These are phyloP conservation scores for Macrophomina phaseolina DNA, from an alignment of 2,329 filamentous ascomycete genomes.

Conservation along the genomic window DNA sequence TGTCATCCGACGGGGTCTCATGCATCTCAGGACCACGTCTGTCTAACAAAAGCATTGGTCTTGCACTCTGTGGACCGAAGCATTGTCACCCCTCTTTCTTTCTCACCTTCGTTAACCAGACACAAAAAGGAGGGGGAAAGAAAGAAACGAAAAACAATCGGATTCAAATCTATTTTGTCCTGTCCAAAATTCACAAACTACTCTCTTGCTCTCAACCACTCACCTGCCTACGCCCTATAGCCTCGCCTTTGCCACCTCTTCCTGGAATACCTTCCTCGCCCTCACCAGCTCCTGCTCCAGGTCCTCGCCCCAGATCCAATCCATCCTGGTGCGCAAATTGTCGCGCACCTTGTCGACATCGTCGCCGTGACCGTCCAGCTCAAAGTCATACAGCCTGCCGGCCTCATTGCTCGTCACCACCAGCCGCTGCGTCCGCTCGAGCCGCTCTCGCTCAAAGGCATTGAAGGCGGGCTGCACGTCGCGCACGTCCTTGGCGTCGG, in stretches of 20 bases:
- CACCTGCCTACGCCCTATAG: background rate
- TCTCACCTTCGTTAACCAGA: too few relatives aligned
- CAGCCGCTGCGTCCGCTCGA: constrained; percentile 53
- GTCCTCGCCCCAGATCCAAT: constrained; percentile 50
- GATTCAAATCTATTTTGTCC: too few relatives aligned
- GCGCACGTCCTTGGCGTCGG: constrained; percentile 7
- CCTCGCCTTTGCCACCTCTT: background rate
- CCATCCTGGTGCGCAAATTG: constrained; percentile 40
- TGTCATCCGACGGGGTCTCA: too few relatives aligned
- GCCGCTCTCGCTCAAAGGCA: constrained; percentile 44
- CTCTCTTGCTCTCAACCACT: too few relatives aligned
- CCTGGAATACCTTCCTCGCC: background rate
- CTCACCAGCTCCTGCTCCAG: constrained; percentile 37
- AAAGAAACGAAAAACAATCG: too few relatives aligned
- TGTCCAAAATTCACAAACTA: too few relatives aligned
- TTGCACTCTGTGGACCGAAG: too few relatives aligned
- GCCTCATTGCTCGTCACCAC: constrained; percentile 48
- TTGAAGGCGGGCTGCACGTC: constrained; percentile 41
- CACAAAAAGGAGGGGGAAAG: too few relatives aligned
- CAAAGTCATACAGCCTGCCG: constrained; percentile 49
- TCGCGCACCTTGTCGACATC: constrained; percentile 41
- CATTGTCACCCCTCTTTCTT: too few relatives aligned
- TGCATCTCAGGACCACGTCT: too few relatives aligned
- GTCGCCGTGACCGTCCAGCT: constrained; percentile 39
- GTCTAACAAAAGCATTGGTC: too few relatives aligned